Conservation (phyloP, 306 rosid genomes). For the Quercus engelmannii region DNA sequence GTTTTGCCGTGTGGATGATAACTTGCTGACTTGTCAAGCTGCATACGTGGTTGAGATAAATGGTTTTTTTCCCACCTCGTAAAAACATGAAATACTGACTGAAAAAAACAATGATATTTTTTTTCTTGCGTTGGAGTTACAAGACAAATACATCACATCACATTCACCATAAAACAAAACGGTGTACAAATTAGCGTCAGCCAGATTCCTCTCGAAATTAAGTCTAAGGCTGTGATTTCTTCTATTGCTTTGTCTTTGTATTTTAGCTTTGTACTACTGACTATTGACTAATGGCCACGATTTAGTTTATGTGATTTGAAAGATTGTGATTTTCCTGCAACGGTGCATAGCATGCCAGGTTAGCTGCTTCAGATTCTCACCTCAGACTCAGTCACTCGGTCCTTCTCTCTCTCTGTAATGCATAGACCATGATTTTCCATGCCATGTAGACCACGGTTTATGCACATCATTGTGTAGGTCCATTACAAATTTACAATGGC, state of each 20-base stretch:
- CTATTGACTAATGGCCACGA: conserved; percentile 42
- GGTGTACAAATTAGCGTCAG: conserved; percentile 9
- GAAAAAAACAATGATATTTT: conserved; percentile 12
- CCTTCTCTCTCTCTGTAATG: too few relatives aligned
- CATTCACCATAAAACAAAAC: conserved; percentile 15
- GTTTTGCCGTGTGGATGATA: conserved; percentile 68
- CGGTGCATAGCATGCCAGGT: conserved; percentile 31
- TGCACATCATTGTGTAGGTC: conserved; percentile 2
- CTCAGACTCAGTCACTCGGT: too few relatives aligned
- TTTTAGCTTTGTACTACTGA: conserved; percentile 21
- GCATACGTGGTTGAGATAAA: conserved; percentile 43
- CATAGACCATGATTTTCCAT: not conserved
- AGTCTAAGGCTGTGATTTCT: conserved; percentile 48
- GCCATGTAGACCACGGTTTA: not conserved
- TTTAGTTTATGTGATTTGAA: conserved; percentile 34
- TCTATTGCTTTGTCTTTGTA: not conserved
- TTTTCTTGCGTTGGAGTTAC: not conserved
- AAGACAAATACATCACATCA: conserved; percentile 37
- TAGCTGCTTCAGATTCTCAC: conserved; percentile 1
- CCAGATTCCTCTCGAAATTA: conserved; percentile 28
- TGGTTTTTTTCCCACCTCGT: conserved; percentile 42
- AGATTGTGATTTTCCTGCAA: conserved; percentile 31
- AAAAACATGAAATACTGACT: conserved; percentile 17
- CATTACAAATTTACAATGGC: not conserved
- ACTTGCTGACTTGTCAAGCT: conserved; percentile 40